phyloP scores from a whole-genome alignment of 352 stramenopile species.

The Pythium sp. region DNA sequence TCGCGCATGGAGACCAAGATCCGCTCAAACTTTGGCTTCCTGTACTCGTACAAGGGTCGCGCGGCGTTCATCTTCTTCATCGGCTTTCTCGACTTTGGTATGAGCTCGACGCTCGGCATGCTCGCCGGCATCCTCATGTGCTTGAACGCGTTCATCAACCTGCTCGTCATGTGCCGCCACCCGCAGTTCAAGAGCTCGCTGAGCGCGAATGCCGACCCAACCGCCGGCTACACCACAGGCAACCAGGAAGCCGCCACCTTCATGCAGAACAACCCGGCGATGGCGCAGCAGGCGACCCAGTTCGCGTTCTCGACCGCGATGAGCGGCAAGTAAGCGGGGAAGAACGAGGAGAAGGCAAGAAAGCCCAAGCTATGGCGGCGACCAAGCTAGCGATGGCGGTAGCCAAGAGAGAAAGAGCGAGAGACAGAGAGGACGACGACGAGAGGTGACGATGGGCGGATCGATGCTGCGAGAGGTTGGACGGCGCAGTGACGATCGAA shows the following conservation, averaged over 20 bases:
- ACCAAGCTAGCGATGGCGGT: too few species aligned
- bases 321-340: conserved; percentile 13
- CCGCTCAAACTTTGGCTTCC: conserved; percentile 83
- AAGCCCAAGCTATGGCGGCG: background rate
- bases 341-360: background rate
- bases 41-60: conserved; percentile 86
- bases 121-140: conserved; percentile 82
- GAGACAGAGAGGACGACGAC: background rate
- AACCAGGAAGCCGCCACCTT: conserved; percentile 80
- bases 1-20: conserved; percentile 83
- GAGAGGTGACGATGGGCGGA: background rate
- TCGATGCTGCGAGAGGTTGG: background rate
- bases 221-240: conserved; percentile 71
- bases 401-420: too few species aligned
- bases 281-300: conserved; percentile 74
- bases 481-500: background rate
- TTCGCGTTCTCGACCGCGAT: conserved; percentile 70
- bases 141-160: conserved; percentile 84
- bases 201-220: conserved; percentile 70
- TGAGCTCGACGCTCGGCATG: conserved; percentile 74
- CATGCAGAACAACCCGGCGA: conserved; percentile 77
- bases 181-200: conserved; percentile 83
- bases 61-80: conserved; percentile 90
- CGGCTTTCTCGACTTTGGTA: conserved; percentile 86
- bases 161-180: conserved; percentile 86